Base-by-base conservation (phyloP, 139 green algal genomes). In the Picochlorum sp. region DNA sequence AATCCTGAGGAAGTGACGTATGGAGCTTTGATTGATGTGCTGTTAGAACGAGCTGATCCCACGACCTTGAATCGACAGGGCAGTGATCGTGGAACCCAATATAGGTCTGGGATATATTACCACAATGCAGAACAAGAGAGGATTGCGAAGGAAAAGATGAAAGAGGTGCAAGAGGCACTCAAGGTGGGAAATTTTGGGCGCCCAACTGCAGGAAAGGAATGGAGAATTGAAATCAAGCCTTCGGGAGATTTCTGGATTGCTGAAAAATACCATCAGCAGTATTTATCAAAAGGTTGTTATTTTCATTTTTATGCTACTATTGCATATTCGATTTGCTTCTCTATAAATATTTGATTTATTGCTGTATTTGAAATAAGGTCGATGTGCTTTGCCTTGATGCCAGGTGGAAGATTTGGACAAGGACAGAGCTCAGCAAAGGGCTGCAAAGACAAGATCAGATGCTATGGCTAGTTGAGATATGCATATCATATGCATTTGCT, bases 41-140 rank as follows among this genome's bases (percentile, higher is more conserved):
- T 92, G 59, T 89, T 85, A 50, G 51, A 70, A 57, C 64, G 72
- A 14, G 65, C 81, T 1, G 85, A 94, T 65, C 83, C 84, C 14
- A 94, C 83, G 24, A 88, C 81, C 0, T 60, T 74, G 9, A 88
- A 94, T 74, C 70, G 77, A 22, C 83, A 86, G 59, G 85, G 85
- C 47, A 70, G 66, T 44, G 86, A 94, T 62, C 39, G 63, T 1
- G 86, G 86, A 29, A 89, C 81, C 7, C 85, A 91, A 72, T 93
- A 94, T 79, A 73, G 87, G 12, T 79, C 55, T 25, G 84, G 59
- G n/a, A 84, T 95, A 22, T 95, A 88, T 72, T 84, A 73, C 50
- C 79, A 94, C 55, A 77, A 50, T 29, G 70, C 78, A 9, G 65
- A 82, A 63, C 84, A 93, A 73, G 67, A 75, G 49, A 53, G 31